Conservation (phyloP, 495 filamentous ascomycete species). For the Neurospora sp. region DNA sequence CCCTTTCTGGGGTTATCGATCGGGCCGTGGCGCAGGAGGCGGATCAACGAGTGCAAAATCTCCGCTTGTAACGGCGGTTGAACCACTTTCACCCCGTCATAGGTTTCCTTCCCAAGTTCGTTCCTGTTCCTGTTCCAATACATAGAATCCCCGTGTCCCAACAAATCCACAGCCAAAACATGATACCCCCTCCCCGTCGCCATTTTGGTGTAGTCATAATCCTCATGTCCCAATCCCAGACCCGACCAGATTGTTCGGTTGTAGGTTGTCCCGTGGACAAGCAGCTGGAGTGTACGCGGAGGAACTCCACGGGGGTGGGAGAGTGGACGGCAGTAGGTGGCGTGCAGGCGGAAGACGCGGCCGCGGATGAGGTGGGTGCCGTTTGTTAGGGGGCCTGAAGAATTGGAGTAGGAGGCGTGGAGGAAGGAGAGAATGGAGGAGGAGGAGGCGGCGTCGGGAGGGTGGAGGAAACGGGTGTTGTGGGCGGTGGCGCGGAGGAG, state of each 20-base stretch:
- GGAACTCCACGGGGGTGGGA: too few relatives aligned
- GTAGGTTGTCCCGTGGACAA: constrained; percentile 18
- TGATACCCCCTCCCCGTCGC: not conserved
- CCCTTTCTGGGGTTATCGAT: not conserved
- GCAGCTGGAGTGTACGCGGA: constrained; percentile 4
- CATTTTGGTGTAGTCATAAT: not conserved
- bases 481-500: not conserved
- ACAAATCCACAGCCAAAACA: not conserved
- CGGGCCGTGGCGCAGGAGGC: not conserved
- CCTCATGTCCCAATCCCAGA: not conserved
- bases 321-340: constrained; percentile 7
- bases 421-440: not conserved
- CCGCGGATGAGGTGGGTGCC: constrained; percentile 2
- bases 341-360: constrained; percentile 1
- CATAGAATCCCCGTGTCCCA: not conserved
- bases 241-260: constrained; percentile 10
- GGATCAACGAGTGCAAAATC: not conserved
- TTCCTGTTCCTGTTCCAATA: too few relatives aligned
- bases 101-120: too few relatives aligned
- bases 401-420: not conserved
- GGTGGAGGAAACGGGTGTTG: not conserved
- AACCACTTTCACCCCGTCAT: not conserved
- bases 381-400: not conserved
- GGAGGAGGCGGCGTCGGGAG: not conserved
- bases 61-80: not conserved